Percentiles rank a stretch among this genome's conserved stretches.
Conservation (phyloP, 805 yeast species). For the Pachysolen tannophilus region DNA sequence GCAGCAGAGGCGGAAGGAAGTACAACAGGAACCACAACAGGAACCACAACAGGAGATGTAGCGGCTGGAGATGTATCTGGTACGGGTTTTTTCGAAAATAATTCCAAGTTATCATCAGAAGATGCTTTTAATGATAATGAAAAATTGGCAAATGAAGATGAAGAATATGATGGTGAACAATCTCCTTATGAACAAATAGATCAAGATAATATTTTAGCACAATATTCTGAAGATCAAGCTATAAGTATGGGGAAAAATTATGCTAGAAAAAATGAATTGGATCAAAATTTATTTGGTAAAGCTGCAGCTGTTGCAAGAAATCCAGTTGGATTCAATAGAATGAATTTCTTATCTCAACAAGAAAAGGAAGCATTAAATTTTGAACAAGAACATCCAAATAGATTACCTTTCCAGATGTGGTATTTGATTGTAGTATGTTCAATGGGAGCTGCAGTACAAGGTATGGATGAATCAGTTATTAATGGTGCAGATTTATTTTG, state of each 20-base stretch:
- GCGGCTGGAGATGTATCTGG: too few species aligned
- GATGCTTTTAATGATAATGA: too few species aligned
- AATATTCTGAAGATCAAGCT: constrained; percentile 54
- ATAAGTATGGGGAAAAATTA: constrained; percentile 65
- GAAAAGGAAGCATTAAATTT: constrained; percentile 43
- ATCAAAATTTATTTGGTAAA: constrained; percentile 49
- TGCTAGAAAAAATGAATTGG: constrained; percentile 48
- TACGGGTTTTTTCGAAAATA: too few species aligned
- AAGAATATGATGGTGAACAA: too few species aligned
- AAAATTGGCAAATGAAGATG: too few species aligned
- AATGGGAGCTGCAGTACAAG: constrained; percentile 73
- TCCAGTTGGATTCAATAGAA: constrained; percentile 49
- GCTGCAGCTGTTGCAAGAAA: constrained; percentile 64
- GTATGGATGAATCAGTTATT: constrained; percentile 73
- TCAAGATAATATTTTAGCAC: constrained; percentile 43
- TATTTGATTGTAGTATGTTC: constrained; percentile 60
- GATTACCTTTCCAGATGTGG: constrained; percentile 35
- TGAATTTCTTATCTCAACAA: constrained; percentile 45
- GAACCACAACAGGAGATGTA: too few species aligned
- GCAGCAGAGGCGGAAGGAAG: too few species aligned
- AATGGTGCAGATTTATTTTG: constrained; percentile 65
- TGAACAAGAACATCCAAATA: constrained; percentile 41
- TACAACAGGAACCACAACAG: too few species aligned
- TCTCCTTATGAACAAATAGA: too few species aligned
- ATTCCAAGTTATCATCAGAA: too few species aligned